Evolutionary conservation across 2,329 filamentous ascomycete genomes (phyloP).

Genomic region (Scopulariopsis brevicaulis): DNA sequence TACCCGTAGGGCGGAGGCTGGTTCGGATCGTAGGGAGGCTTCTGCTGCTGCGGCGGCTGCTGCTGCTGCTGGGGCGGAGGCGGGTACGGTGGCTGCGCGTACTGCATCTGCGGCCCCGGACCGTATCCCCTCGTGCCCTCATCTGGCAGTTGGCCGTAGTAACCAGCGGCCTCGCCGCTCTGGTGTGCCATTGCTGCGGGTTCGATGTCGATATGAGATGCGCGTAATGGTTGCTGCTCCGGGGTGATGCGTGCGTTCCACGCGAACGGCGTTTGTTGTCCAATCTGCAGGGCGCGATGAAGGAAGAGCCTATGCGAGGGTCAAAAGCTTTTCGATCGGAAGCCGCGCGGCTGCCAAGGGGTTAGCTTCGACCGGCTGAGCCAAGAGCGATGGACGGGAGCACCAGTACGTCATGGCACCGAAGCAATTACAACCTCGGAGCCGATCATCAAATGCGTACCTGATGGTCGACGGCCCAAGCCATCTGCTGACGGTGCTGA

Average conservation of each 20-base stretch:
- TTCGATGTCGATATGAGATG: background rate
- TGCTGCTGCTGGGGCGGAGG: constrained; percentile 2
- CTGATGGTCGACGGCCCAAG: background rate
- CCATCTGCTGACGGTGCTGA: background rate
- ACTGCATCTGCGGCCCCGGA: constrained; percentile 5
- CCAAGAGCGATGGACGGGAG: background rate
- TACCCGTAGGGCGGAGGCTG: constrained; percentile 20
- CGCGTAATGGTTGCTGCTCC: background rate
- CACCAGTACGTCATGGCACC: background rate
- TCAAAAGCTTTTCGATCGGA: background rate
- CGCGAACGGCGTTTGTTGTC: background rate
- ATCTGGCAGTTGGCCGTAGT: constrained; percentile 5
- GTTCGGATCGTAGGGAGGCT: constrained; percentile 2
- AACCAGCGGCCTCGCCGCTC: constrained; percentile 1
- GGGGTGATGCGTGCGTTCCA: background rate
- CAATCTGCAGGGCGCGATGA: background rate
- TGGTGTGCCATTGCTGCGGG: background rate
- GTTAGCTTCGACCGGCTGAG: background rate
- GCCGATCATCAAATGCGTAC: background rate
- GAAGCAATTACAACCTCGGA: background rate
- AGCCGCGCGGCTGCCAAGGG: background rate
- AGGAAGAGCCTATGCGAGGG: background rate
- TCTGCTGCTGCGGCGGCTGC: constrained; percentile 14
- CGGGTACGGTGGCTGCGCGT: background rate
- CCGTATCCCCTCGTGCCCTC: background rate